Evolutionary conservation across 257 asterid genomes (phyloP).

Genomic region (Penstemon davidsonii): DNA sequence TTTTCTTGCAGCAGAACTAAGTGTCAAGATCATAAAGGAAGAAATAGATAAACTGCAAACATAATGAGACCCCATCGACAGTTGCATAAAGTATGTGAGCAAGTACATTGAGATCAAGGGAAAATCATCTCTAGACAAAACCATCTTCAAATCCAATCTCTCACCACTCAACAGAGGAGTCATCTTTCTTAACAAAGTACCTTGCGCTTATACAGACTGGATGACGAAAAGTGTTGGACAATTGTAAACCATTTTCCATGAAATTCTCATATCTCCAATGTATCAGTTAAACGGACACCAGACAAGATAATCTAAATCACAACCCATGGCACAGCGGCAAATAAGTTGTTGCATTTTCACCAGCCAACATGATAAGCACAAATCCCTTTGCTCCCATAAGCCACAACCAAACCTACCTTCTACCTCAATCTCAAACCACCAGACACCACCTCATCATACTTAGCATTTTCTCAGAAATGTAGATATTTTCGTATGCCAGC

Average conservation of each 20-base stretch:
- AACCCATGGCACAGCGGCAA: background rate
- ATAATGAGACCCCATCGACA: background rate
- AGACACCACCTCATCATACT: background rate
- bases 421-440: background rate
- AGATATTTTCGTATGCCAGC: no score
- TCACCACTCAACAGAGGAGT: background rate
- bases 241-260: constrained; percentile 3
- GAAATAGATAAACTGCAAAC: background rate
- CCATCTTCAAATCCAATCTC: background rate
- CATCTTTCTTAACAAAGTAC: background rate
- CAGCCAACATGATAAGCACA: background rate
- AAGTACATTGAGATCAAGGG: background rate
- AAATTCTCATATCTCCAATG: background rate
- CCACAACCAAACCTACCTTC: background rate
- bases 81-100: constrained; percentile 1
- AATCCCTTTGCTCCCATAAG: background rate
- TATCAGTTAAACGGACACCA: background rate
- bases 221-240: background rate
- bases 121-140: constrained; percentile 7
- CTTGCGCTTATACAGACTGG: background rate
- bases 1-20: background rate
- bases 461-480: no score
- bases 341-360: background rate
- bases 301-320: background rate
- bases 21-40: background rate